A percentile compares a stretch with the other conserved stretches of the same genome.
These are phyloP conservation scores for Pontederia crassipes DNA, from an alignment of 176 grass and related monocot genomes.

Conservation along the genomic window DNA sequence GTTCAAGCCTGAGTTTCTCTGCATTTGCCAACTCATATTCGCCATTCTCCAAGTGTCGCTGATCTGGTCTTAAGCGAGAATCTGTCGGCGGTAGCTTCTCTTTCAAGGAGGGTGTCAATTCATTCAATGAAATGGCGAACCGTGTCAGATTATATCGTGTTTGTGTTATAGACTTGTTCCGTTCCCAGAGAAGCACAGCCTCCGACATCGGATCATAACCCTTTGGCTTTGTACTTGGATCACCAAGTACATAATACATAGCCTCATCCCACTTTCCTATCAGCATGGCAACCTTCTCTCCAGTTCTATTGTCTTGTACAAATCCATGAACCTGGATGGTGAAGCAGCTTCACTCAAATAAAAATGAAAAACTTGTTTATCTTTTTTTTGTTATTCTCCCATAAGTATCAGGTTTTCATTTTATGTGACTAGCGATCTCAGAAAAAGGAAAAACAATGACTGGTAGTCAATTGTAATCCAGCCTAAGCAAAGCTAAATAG, in stretches of 20 bases:
- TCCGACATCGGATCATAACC: conserved; percentile 30
- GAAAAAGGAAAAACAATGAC: too few relatives aligned
- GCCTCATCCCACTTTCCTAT: conserved; percentile 81
- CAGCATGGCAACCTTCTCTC: conserved; percentile 55
- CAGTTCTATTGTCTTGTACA: conserved; percentile 46
- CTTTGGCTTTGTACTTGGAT: conserved; percentile 14
- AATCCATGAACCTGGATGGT: conserved; percentile 63
- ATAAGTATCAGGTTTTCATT: too few relatives aligned
- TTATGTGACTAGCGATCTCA: too few relatives aligned
- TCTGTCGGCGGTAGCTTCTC: conserved; percentile 92
- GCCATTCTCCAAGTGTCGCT: conserved; percentile 78
- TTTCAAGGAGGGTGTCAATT: conserved; percentile 64
- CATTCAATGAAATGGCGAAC: conserved; percentile 82
- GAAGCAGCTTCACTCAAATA: conserved; percentile 1
- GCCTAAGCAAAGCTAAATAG: too few relatives aligned
- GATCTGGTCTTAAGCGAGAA: conserved; percentile 87
- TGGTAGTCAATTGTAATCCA: too few relatives aligned
- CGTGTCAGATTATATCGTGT: conserved; percentile 87
- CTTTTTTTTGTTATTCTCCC: too few relatives aligned
- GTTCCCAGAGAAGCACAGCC: conserved; percentile 65
- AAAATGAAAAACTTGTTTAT: conserved; percentile 5
- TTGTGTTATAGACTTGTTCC: conserved; percentile 64
- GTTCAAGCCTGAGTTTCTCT: conserved; percentile 81
- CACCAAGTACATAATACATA: conserved; percentile 30
- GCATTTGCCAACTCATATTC: conserved; percentile 78